These are phyloP conservation scores for Musa itinerans DNA, from an alignment of 176 grass and related monocot species.

Conservation along the genomic window DNA sequence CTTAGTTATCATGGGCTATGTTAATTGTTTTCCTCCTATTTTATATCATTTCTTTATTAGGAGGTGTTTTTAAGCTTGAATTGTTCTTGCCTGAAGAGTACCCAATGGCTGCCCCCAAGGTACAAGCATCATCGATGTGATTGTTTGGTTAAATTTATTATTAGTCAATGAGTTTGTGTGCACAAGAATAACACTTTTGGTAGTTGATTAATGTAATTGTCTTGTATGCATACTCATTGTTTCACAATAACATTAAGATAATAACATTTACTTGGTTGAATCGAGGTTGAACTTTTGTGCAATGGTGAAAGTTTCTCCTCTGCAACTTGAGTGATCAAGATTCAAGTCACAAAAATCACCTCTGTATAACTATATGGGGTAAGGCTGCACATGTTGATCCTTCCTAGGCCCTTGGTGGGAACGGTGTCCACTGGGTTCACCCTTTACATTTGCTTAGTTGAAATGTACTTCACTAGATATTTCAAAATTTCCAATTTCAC, in stretches of 20 bases:
- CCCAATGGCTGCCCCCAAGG: constrained; percentile 11
- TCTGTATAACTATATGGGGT: too few species aligned
- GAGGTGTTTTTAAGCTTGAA: constrained; percentile 11
- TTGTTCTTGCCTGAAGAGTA: constrained; percentile 8
- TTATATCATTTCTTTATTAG: background rate
- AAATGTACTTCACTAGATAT: too few species aligned
- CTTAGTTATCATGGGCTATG: too few species aligned
- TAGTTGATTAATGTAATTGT: background rate
- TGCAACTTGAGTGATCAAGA: too few species aligned
- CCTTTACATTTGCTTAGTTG: too few species aligned
- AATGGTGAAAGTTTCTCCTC: too few species aligned
- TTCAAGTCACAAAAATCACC: too few species aligned
- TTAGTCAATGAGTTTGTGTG: background rate
- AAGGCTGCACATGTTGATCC: too few species aligned
- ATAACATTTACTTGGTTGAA: background rate
- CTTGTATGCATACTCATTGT: background rate
- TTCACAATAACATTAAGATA: background rate
- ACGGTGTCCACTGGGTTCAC: too few species aligned
- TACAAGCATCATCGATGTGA: background rate
- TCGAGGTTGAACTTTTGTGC: too few species aligned
- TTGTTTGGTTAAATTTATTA: background rate
- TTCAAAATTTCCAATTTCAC: too few species aligned
- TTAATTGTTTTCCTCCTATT: background rate
- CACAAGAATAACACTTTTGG: background rate
- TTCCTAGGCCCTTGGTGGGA: too few species aligned